Evolutionary conservation across 257 asterid genomes (phyloP).

Genomic region (Jaltomata sinuosa): DNA sequence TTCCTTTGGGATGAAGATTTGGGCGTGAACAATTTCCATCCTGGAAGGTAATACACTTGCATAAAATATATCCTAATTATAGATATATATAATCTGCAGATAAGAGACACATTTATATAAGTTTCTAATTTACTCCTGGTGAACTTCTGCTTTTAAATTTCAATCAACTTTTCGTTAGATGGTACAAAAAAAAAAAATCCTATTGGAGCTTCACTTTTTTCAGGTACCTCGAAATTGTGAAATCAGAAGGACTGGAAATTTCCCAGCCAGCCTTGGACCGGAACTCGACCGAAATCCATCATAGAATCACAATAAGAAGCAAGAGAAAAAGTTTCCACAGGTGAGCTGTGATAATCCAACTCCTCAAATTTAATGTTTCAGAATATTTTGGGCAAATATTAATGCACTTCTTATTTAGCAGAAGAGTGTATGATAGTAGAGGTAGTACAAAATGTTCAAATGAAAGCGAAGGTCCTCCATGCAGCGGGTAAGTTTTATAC

Average conservation of each 20-base stretch:
- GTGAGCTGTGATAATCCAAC: slow-evolving; percentile 17
- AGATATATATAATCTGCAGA: background rate
- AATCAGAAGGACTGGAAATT: slow-evolving; percentile 81
- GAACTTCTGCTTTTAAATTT: background rate
- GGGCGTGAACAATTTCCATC: slow-evolving; percentile 76
- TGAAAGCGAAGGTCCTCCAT: slow-evolving; percentile 87
- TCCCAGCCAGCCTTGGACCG: slow-evolving; percentile 99
- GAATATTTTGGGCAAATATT: slow-evolving; percentile 4
- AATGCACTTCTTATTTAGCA: slow-evolving; percentile 20
- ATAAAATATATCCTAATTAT: background rate
- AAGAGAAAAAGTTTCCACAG: slow-evolving; percentile 64
- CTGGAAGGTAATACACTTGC: slow-evolving; percentile 55
- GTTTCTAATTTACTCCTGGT: background rate
- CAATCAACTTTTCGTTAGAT: background rate
- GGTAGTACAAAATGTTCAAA: slow-evolving; percentile 76
- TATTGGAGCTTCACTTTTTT: background rate
- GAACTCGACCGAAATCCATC: slow-evolving; percentile 94
- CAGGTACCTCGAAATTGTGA: slow-evolving; percentile 75
- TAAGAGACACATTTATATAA: background rate
- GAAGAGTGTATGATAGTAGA: slow-evolving; percentile 76
- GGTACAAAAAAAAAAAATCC: too few relatives aligned
- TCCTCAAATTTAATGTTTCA: background rate
- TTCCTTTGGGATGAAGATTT: slow-evolving; percentile 99
- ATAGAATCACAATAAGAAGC: slow-evolving; percentile 80
- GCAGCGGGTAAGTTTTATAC: slow-evolving; percentile 55